A percentile compares a stretch with the other conserved stretches of the same genome.
Evolutionary conservation across 129 eudicot species (phyloP).

Genomic region (sunflower (Helianthus annuus)): HanXRQr2.0-SUNRISE NC_035446.2:102496111-102496610

Average conservation of each 20-base stretch:
- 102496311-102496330: constrained; percentile 63
- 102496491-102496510: constrained; percentile 38
- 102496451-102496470: constrained; percentile 79
- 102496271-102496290: constrained; percentile 67
- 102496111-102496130: not conserved
- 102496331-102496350: constrained; percentile 74
- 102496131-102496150: not conserved
- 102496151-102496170: not conserved
- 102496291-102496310: constrained; percentile 70
- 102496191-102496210: constrained; percentile 8
- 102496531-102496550: constrained; percentile 7
- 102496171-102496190: not conserved
- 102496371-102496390: not conserved
- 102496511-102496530: not conserved
- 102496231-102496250: constrained; percentile 88
- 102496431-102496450: constrained; percentile 89
- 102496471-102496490: constrained; percentile 70
- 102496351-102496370: not conserved
- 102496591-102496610: constrained; percentile 52
- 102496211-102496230: constrained; percentile 65
- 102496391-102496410: constrained; percentile 15
- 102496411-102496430: constrained; percentile 12
- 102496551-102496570: constrained; percentile 2
- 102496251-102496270: constrained; percentile 94
- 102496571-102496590: constrained; percentile 72